Percentiles rank a stretch among this genome's conserved stretches.
phyloP scores from a whole-genome alignment of 2,329 filamentous ascomycete species.

The Fonsecaea erecta region DNA sequence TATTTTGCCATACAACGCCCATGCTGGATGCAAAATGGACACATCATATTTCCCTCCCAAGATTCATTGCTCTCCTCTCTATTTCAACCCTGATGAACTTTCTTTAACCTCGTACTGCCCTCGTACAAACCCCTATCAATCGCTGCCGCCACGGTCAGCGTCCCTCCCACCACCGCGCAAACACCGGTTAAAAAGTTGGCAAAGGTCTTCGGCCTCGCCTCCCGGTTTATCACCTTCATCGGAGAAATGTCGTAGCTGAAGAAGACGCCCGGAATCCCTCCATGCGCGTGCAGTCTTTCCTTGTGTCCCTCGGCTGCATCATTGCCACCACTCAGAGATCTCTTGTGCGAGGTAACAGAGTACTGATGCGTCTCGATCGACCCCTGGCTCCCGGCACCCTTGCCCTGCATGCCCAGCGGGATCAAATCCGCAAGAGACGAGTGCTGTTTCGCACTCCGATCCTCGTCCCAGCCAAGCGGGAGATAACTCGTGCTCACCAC shows the following conservation, averaged over 20 bases:
- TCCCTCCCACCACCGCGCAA: conserved; percentile 92
- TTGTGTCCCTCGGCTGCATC: conserved; percentile 88
- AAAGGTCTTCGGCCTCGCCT: conserved; percentile 86
- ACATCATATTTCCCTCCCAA: background rate
- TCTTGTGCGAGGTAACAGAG: conserved; percentile 94
- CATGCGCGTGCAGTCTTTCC: conserved; percentile 84
- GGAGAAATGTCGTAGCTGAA: conserved; percentile 99
- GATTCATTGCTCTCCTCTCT: background rate
- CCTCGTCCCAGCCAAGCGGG: conserved; percentile 83
- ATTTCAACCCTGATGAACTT: conserved; percentile 68
- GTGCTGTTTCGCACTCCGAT: conserved; percentile 48
- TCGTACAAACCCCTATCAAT: conserved; percentile 91
- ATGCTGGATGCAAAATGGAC: conserved; percentile 14
- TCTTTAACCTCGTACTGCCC: conserved; percentile 81
- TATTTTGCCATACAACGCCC: conserved; percentile 14
- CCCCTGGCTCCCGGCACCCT: conserved; percentile 68
- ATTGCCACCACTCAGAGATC: conserved; percentile 80
- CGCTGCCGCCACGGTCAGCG: conserved; percentile 91
- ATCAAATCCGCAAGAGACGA: conserved; percentile 56
- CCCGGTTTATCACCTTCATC: conserved; percentile 99
- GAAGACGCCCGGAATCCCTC: conserved; percentile 96
- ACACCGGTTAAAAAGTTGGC: conserved; percentile 90
- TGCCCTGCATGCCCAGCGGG: conserved; percentile 71
- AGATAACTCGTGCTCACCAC: conserved; percentile 96
- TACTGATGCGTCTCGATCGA: conserved; percentile 98